Evolutionary conservation across 768 basidiomycete genomes (phyloP).

Genomic region (Tulasnella sp.): DNA sequence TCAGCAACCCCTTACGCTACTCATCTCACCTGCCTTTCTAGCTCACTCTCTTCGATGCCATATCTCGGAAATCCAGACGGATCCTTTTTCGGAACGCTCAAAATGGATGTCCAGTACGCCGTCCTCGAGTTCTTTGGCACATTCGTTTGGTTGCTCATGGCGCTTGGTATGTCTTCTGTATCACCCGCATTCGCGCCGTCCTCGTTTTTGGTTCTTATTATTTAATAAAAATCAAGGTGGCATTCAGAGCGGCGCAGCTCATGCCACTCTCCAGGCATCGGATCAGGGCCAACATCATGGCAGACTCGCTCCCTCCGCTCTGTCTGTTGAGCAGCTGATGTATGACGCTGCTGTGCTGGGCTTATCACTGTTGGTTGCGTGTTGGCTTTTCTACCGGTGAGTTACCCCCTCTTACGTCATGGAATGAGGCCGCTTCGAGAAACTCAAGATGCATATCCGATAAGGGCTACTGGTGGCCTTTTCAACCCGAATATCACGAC

Average conservation of each 20-base stretch:
- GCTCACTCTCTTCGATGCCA: too few relatives aligned
- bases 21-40: too few relatives aligned
- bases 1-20: too few relatives aligned
- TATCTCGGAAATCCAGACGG: neutral
- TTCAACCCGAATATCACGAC: constrained; percentile 57
- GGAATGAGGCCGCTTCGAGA: neutral
- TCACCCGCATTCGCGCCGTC: too few relatives aligned
- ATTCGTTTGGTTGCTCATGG: constrained; percentile 48
- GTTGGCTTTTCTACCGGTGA: constrained; percentile 53
- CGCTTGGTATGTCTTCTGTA: constrained; percentile 25
- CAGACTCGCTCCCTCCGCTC: constrained; percentile 16
- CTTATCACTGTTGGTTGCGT: constrained; percentile 47
- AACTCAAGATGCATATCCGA: neutral
- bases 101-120: constrained; percentile 15
- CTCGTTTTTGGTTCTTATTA: too few relatives aligned
- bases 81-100: neutral
- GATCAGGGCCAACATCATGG: constrained; percentile 25
- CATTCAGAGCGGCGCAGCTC: constrained; percentile 40
- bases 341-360: constrained; percentile 54
- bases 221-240: constrained; percentile 41
- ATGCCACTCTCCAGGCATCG: neutral
- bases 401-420: neutral
- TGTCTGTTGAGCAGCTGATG: constrained; percentile 33
- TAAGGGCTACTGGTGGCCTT: constrained; percentile 44
- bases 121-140: constrained; percentile 18